Evolutionary conservation across 768 basidiomycete species (phyloP), one percentile per base, ranked within the genome.

Genomic region (Termitomyces sp.): DNA sequence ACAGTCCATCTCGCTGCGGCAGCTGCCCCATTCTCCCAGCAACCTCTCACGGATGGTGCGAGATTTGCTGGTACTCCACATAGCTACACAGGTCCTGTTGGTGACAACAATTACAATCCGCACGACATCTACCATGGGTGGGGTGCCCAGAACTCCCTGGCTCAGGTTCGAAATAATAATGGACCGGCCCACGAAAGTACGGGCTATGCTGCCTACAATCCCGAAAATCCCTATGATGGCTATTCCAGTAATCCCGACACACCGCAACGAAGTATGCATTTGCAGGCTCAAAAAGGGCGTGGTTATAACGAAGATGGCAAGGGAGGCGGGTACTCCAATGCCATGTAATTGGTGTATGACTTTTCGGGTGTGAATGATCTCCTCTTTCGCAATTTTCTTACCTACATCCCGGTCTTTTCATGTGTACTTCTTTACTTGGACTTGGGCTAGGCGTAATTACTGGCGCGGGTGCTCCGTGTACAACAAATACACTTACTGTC

Each of bases 21-120:
- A 32, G 84, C 85, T 18, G 85, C 87, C 33, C 82, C 87, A 5
- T 79, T 85, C 52, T 77, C 77, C 32, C 79, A 80, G 48, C 76
- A 79, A 43, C 44, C 61, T 50, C 71, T 71, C 30, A 60, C 74
- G 43, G 72, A 74, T 47, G 64, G 72, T 35, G 66, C 72, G 28
- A 60, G 61, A 56, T 63, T 65, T 53, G 52, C 64, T 13, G 57
- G 38, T 43, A 58, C 53, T 22, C 57, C 55, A 54, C 60, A 66
- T 53, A 58, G 60, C 36, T 49, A 66, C 44, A 10, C 63, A 48
- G 47, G 62, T 56, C 56, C 51, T 40, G 46, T 30, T 10, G 57
- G 69, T 58, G 52, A 59, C 50, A 73, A 71, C 55, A 73, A 62
- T 63, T 79, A 76, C 56, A 79, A 84, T 60, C 67, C 74, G n/a